Percentiles rank a stretch among this genome's conserved stretches.
phyloP scores from a whole-genome alignment of 306 rosid species.

The Cicer yamashitae region DNA sequence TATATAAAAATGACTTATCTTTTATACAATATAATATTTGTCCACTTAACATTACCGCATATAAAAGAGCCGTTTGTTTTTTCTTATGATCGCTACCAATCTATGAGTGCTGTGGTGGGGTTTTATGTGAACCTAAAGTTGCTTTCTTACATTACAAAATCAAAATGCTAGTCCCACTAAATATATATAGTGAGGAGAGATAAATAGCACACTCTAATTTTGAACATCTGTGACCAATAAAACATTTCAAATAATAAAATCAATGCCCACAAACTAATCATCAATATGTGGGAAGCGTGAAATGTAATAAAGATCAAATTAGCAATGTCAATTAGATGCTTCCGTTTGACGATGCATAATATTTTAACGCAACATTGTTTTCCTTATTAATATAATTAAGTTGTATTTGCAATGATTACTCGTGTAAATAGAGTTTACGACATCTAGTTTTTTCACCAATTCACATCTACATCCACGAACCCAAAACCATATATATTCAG shows the following conservation, averaged over 20 bases:
- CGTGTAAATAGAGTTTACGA: constrained; percentile 21
- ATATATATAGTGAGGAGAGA: constrained; percentile 42
- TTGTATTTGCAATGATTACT: constrained; percentile 35
- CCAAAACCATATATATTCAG: constrained; percentile 5
- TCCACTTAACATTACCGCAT: constrained; percentile 20
- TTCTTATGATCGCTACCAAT: constrained; percentile 11
- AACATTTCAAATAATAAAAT: constrained; percentile 39
- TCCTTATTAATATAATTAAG: constrained; percentile 25
- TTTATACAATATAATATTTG: background rate
- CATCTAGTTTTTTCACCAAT: constrained; percentile 31
- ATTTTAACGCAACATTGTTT: constrained; percentile 12
- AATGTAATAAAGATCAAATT: constrained; percentile 28
- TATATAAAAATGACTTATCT: no score
- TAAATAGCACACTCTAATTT: constrained; percentile 37
- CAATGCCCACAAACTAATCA: constrained; percentile 44
- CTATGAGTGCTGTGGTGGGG: constrained; percentile 41
- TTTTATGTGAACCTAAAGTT: constrained; percentile 38
- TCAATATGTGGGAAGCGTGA: constrained; percentile 43
- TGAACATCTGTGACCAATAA: constrained; percentile 23
- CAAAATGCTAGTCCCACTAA: constrained; percentile 52
- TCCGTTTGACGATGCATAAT: constrained; percentile 28
- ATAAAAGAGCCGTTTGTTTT: constrained; percentile 40
- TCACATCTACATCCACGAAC: constrained; percentile 38
- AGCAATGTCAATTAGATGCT: background rate
- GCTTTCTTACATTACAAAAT: constrained; percentile 42